phyloP scores from a whole-genome alignment of 805 yeast genomes.

The Zygosaccharomyces lentus region DNA sequence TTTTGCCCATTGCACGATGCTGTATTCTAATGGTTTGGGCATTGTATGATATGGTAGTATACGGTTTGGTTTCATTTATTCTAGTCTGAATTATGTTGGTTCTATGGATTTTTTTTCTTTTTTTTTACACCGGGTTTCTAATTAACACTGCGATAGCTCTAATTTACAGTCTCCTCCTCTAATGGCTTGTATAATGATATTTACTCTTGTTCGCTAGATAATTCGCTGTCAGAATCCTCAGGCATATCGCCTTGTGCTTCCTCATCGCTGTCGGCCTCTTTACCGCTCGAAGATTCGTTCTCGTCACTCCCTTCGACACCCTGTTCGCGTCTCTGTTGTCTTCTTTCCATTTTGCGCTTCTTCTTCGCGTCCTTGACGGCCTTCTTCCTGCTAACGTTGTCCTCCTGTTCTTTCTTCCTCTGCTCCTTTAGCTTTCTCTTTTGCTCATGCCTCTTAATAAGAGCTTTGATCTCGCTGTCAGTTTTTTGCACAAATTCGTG shows the following conservation, averaged over 20 bases:
- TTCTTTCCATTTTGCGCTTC: slow-evolving; percentile 57
- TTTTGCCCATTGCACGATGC: slow-evolving; percentile 50
- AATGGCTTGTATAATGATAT: slow-evolving; percentile 4
- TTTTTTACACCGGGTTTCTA: slow-evolving; percentile 1
- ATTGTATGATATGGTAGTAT: background rate
- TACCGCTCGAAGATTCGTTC: slow-evolving; percentile 18
- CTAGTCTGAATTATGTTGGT: background rate
- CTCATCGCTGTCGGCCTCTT: slow-evolving; percentile 30
- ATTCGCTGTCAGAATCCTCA: slow-evolving; percentile 45
- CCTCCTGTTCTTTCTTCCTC: slow-evolving; percentile 75
- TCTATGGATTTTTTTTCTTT: background rate
- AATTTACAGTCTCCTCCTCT: slow-evolving; percentile 1
- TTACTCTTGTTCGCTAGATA: slow-evolving; percentile 42
- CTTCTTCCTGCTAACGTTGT: slow-evolving; percentile 68
- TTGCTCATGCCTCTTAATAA: slow-evolving; percentile 65
- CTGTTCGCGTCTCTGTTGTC: slow-evolving; percentile 36
- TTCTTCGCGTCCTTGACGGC: slow-evolving; percentile 71
- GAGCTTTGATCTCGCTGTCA: slow-evolving; percentile 50
- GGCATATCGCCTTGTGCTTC: slow-evolving; percentile 40
- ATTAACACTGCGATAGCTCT: slow-evolving; percentile 4
- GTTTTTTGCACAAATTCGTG: slow-evolving; percentile 69
- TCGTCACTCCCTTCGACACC: slow-evolving; percentile 26
- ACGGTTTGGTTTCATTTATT: slow-evolving; percentile 1
- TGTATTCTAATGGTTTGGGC: slow-evolving; percentile 14
- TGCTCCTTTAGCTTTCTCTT: slow-evolving; percentile 59